phyloP scores from a whole-genome alignment of 768 basidiomycete genomes.

The Naganishia antarctica region DNA sequence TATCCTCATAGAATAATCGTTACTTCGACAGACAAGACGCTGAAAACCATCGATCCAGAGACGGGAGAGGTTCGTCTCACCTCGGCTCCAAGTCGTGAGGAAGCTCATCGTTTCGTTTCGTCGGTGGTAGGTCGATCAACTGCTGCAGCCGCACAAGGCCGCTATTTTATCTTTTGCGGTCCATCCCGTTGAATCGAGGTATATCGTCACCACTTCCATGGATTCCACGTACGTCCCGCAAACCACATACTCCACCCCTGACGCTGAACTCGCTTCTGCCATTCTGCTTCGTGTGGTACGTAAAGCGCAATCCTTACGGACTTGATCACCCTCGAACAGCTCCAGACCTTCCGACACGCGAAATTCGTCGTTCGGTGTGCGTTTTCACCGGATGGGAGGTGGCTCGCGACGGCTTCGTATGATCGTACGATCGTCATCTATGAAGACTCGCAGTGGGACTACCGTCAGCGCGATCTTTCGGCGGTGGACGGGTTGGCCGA shows the following conservation, averaged over 20 bases:
- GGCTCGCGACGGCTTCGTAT: slow-evolving; percentile 43
- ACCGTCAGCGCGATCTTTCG: too few relatives aligned
- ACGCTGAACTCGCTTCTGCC: too few relatives aligned
- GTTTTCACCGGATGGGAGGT: slow-evolving; percentile 40
- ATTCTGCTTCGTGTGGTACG: background rate
- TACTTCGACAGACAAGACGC: slow-evolving; percentile 43
- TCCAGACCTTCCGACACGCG: slow-evolving; percentile 42
- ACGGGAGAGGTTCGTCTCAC: slow-evolving; percentile 46
- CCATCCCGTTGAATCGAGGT: slow-evolving; percentile 39
- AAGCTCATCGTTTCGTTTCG: too few relatives aligned
- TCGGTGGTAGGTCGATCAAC: slow-evolving; percentile 38
- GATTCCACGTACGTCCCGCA: slow-evolving; percentile 45
- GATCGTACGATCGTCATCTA: slow-evolving; percentile 43
- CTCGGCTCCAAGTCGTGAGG: too few relatives aligned
- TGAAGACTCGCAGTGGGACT: slow-evolving; percentile 19
- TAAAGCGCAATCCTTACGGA: slow-evolving; percentile 42
- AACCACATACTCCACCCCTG: background rate
- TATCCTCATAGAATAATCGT: slow-evolving; percentile 35
- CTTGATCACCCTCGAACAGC: slow-evolving; percentile 37
- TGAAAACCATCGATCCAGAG: slow-evolving; percentile 38
- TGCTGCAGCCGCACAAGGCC: slow-evolving; percentile 41
- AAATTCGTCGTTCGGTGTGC: slow-evolving; percentile 43
- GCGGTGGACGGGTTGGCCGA: background rate
- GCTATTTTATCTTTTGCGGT: slow-evolving; percentile 40
- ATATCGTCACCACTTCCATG: slow-evolving; percentile 46